These are phyloP conservation scores for Rosellinia necatrix DNA, from an alignment of 2,329 filamentous ascomycete species.

Conservation along the genomic window DNA sequence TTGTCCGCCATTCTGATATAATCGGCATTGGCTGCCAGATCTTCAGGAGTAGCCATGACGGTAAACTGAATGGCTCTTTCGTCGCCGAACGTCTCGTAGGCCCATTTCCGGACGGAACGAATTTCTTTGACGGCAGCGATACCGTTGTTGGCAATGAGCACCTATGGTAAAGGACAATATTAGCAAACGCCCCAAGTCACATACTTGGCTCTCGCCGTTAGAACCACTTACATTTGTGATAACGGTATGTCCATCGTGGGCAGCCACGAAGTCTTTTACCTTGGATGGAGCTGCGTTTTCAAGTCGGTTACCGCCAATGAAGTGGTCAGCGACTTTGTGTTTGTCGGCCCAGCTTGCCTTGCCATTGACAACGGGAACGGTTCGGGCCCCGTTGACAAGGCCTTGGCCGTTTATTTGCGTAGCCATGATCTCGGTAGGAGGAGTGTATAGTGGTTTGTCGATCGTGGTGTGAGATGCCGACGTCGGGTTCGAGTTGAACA, in stretches of 20 bases:
- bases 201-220: neutral
- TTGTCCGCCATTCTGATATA: constrained; percentile 99
- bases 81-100: constrained; percentile 98
- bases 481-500: constrained; percentile 27
- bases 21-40: constrained; percentile 95
- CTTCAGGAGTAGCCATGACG: constrained; percentile 98
- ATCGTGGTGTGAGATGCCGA: constrained; percentile 19
- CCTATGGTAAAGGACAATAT: constrained; percentile 57
- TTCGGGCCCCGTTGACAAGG: constrained; percentile 49
- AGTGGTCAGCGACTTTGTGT: constrained; percentile 85
- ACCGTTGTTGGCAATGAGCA: constrained; percentile 99
- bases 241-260: constrained; percentile 91
- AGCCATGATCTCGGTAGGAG: constrained; percentile 30
- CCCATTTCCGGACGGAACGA: constrained; percentile 99
- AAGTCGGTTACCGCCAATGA: constrained; percentile 92
- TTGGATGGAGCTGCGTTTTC: constrained; percentile 79
- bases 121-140: constrained; percentile 99
- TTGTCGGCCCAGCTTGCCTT: constrained; percentile 75
- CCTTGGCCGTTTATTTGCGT: constrained; percentile 38
- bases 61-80: constrained; percentile 98
- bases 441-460: constrained; percentile 21
- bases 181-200: constrained; percentile 1
- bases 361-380: constrained; percentile 60
- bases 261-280: constrained; percentile 94
- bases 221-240: constrained; percentile 82